Base-by-base conservation (phyloP, 129 eudicot genomes). In the Helichrysum umbraculigerum region DNA sequence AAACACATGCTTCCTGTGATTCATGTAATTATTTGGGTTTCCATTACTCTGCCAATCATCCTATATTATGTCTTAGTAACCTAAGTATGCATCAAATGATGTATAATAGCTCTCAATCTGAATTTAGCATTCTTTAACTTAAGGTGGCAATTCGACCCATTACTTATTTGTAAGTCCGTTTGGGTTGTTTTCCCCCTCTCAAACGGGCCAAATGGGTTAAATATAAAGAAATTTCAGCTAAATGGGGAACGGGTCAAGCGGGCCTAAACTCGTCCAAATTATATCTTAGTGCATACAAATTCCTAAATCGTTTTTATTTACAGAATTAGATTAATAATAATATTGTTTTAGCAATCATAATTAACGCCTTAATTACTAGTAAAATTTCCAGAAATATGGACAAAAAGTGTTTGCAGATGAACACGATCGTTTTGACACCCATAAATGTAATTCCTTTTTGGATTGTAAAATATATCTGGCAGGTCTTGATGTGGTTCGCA, bases 401-500 rank as follows among this genome's bases (percentile, higher is more conserved):
- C 62, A 57, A 57, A 54, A 57, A 57, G 28, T 19, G 12, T 57
- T 57, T 57, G 29, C 29, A n/a, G 62, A 16, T 57, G 1, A 7
- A 1, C 62, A 29, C 12, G 4, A 57, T 8, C 14, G 28, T 57
- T 57, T 57, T 19, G 62, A 19, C 29, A 57, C 62, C 25, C 16
- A 15, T 74, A 6, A 20, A 76, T 51, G 64, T 77, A 25, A 25
- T 25, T 25, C 5, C 47, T 12, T 17, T 47, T 68, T 75, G 80
- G 29, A 54, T 74, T 58, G 28, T 0, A 68, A 69, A 61, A 85
- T 15, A 42, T 62, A 63, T 75, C 76, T 80, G 77, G 69, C 80
- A 94, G 99, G 99, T 83, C 96, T 94, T 65, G 99, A 94, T 83
- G 99, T 94, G 79, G 87, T 85, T 61, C 97, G 99, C 50, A 94